These are phyloP conservation scores for Amaranthus palmeri DNA, from an alignment of 148 eudicot species.

Conservation along the genomic window DNA sequence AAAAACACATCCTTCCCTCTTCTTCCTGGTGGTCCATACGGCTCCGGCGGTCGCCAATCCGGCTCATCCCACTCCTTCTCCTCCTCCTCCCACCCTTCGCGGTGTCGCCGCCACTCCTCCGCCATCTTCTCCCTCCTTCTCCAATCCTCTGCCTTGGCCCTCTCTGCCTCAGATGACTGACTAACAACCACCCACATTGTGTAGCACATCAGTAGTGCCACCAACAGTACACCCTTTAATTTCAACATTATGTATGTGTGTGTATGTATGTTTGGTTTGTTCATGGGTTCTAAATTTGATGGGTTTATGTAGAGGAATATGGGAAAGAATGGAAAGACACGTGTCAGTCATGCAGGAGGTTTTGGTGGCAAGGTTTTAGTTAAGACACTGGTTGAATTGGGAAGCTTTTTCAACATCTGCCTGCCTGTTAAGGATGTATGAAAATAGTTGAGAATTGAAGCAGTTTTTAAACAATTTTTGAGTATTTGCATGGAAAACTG, in stretches of 20 bases:
- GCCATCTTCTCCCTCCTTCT: constrained; percentile 21
- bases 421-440: too few relatives aligned
- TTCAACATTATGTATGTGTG: constrained; percentile 9
- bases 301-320: not conserved
- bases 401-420: constrained; percentile 1
- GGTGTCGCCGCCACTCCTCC: constrained; percentile 21
- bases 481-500: too few relatives aligned
- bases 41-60: not conserved
- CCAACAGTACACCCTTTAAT: constrained; percentile 22
- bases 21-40: constrained; percentile 19
- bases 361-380: constrained; percentile 18
- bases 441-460: too few relatives aligned
- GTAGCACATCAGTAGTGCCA: constrained; percentile 30
- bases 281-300: not conserved
- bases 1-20: constrained; percentile 37
- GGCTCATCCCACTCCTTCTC: constrained; percentile 8
- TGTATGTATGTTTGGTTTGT: not conserved
- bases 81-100: not conserved
- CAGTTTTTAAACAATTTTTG: too few relatives aligned
- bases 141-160: constrained; percentile 22
- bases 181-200: constrained; percentile 28
- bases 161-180: not conserved
- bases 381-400: constrained; percentile 15
- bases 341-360: constrained; percentile 26
- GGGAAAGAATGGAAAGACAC: constrained; percentile 2